Evolutionary conservation across 2,329 filamentous ascomycete species (phyloP), one percentile per base, ranked within the genome.

Genomic region (Cryphonectria radicalis): DNA sequence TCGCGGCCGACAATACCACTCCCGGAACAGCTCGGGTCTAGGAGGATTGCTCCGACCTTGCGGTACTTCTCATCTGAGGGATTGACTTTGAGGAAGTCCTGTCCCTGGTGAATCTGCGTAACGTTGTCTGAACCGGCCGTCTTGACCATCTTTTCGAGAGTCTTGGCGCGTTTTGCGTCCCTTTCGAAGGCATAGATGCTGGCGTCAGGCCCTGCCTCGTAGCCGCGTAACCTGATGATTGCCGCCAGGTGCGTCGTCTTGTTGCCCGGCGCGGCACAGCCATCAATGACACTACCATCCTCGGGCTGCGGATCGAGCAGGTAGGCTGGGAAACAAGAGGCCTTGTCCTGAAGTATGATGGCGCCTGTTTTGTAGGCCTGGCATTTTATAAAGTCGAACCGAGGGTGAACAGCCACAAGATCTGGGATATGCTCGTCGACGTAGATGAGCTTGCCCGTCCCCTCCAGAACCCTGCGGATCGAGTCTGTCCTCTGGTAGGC

Each of bases 11-110:
- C 90, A 70, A 99, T 99, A 0, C 96, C 96, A 78, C 94, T 98
- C 0, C 96, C 96, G 1, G 95, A 98, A 79, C 96, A 99, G 79
- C 94, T 97, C 0, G 96, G 96, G 78, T 99, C 96, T 1, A 99
- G 86, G 0, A 99, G 85, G 57, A 99, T 84, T 10, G 92, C 92
- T 0, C 90, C 89, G n/a, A 98, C 93, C n/a, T 89, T 83, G 63
- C 82, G 82, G 77, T 91, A 95, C 63, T 87, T 85, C 3, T 84
- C 80, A 0, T 88, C 86, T 1, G 81, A 75, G 0, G 94, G 93
- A 72, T 95, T 88, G 6, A 93, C 87, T 67, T 90, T 90, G 19
- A 97, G 82, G 76, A 98, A 98, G 79, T 99, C 95, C 76, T 93
- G 90, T 0, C 91, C 91, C 0, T 88, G 87, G 63, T 91, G 89